Base-by-base conservation (phyloP, 2,329 filamentous ascomycete species). In the Colletotrichum navitas region DNA sequence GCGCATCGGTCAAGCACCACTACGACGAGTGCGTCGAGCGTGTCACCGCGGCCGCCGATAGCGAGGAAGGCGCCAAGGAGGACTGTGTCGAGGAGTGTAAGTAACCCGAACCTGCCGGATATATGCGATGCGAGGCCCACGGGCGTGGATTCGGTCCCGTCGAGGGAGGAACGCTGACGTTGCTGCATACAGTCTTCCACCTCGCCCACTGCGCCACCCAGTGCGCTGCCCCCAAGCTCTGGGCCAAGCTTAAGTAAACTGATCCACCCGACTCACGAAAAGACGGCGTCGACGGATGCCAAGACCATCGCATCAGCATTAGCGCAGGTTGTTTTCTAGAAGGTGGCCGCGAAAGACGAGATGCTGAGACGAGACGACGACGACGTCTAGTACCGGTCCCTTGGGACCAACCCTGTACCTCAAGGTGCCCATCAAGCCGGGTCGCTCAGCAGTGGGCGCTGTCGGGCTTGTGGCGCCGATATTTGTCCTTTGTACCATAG, bases 11-110 rank as follows among this genome's bases (percentile, higher is more conserved):
- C 81, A 99, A 98, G 91, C 95, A 98, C 89, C 96, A 99, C 89
- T 98, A 93, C 83, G 95, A 98, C 76, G 94, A 98, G 86, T 99
- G 96, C 83, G 94, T 95, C 78, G 95, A 97, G 90, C 94, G 96
- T 79, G 96, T 99, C 77, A 94, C 91, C 73, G 80, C 80, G 72
- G 82, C 84, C 76, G 78, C 87, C 78, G 90, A 94, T 79, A 89
- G 92, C 77, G 89, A 92, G 75, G 90, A 92, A 78, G 91, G 87
- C 67, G 86, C 91, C 78, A 91, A 93, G 79, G 96, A 99, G 89
- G 95, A 98, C 87, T 99, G 96, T 80, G 94, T 98, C 77, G 96
- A 99, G 88, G 96, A 99, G 88, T 99, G 96, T 98, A 92, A 85
- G 95, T 90, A 26, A 26, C 6, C 24, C 18, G 21, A 5, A 18